Base-by-base conservation (phyloP, 225 moss, liverwort and hornwort species). In the Bryum argenteum region DNA sequence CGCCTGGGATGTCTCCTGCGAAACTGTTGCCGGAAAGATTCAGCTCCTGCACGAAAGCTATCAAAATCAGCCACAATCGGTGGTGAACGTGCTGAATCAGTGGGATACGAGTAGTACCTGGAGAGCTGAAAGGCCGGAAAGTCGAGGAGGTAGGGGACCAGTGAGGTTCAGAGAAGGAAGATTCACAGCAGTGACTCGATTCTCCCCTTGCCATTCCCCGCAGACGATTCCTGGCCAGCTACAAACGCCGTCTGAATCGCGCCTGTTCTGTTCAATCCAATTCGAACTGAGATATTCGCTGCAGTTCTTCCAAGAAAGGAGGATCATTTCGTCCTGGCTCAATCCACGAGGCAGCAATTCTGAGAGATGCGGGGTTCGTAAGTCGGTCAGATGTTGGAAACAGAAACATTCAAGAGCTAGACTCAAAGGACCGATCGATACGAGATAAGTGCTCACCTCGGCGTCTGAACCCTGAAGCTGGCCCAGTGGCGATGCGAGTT, bases 321-420 rank as follows among this genome's bases (percentile, higher is more conserved):
- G 78, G 60, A 72, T 50, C 21, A 75, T 8, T 61, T 78, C 58
- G 50, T 85, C 84, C 75, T 78, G 75, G 60, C 69, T 73, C 75
- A 85, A 76, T 40, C 78, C 84, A 69, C 52, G 16, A 21, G 69
- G 78, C 73, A 70, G 76, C 77, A 83, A 77, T 44, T 83, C 83
- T 83, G 83, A 79, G 37, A 69, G 26, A 51, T 51, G 58, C 33
- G 33, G 33, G 63, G 26, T 58, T 26, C 4, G 55, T 48, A 28
- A 64, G 28, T 69, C 52, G 41, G 79, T 74, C 58, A 78, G 59
- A 71, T 70, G 38, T 59, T 5, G 17, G 43, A 61, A 54, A 20
- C 16, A 8, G 8, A 42, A 51, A 8, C 17, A 17, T 44, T 44
- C 44, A 16, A 58, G 39, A 63, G 28, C 56, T 21, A 69, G 44